Evolutionary conservation across 2,329 filamentous ascomycete genomes (phyloP).

Genomic region (Malbranchea zuffiana): DNA sequence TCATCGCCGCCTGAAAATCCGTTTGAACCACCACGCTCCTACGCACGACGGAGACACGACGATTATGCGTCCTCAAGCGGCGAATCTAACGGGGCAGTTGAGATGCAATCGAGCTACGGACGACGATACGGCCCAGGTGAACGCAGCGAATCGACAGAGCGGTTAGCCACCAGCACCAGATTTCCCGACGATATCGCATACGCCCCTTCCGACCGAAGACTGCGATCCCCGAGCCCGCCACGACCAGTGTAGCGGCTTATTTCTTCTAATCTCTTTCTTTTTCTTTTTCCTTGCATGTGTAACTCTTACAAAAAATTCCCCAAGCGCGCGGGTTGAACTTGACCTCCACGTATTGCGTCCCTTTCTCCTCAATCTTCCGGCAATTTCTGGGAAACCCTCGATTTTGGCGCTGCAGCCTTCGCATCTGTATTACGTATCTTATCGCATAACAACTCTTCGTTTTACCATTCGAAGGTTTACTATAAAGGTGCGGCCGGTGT

Average conservation of each 20-base stretch:
- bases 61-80: constrained; percentile 12
- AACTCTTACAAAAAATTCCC: too few species aligned
- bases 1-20: constrained; percentile 7
- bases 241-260: neutral
- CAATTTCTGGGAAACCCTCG: too few species aligned
- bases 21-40: constrained; percentile 8
- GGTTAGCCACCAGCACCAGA: constrained; percentile 3
- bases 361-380: too few species aligned
- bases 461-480: too few species aligned
- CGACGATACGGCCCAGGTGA: constrained; percentile 5
- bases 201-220: constrained; percentile 1
- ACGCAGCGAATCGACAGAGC: constrained; percentile 5
- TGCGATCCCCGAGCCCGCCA: constrained; percentile 5
- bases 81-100: constrained; percentile 9
- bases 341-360: too few species aligned
- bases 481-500: too few species aligned
- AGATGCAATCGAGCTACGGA: constrained; percentile 12
- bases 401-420: too few species aligned
- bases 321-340: too few species aligned
- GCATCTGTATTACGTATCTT: too few species aligned
- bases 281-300: too few species aligned
- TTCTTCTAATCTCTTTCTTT: too few species aligned
- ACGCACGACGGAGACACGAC: constrained; percentile 3
- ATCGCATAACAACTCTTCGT: too few species aligned
- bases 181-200: constrained; percentile 8